Base-by-base conservation (phyloP, 2,329 filamentous ascomycete genomes). In the Fusarium ramigenum region DNA sequence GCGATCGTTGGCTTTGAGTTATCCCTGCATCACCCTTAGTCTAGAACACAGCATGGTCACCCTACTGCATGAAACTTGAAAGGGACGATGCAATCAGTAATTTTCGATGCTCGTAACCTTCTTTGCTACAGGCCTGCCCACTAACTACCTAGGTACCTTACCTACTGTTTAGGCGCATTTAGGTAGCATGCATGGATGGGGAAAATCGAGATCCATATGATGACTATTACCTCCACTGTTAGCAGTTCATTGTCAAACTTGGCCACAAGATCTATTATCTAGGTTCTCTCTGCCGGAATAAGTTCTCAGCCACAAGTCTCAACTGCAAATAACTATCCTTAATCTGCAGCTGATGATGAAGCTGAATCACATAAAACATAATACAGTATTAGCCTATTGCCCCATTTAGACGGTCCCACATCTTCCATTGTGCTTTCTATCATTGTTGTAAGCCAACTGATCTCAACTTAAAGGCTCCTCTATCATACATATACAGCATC, bases 21-120 rank as follows among this genome's bases (percentile, higher is more conserved):
- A 70, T 66, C 66, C 53, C 67, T 70, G 67, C 52, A 70, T 47
- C 52, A 65, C 40, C 60, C 58, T 53, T 28, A 59, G 66, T 60
- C 60, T 66, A 70, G 60, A 70, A 66, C 66, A 50, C 34, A 47
- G 49, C 53, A 65, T 40, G 50, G 59, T 43, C 58, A 37, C 59
- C 40, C 19, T 65, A 65, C 65, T 43, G 37, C 25, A 58, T 69
- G 66, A 59, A 53, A 52, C 60, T 53, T 34, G 53, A 36, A 44
- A 65, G 42, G 46, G 39, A 60, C 46, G 49, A 47, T 69, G 59
- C n/a, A 34, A 65, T 36, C 58, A 52, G 36, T 47, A 69, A 56
- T 62, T 23, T 28, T 49, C 64, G 37, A 63, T 63, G 56, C 42
- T 43, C 54, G 40, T 18, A 30, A 36, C 15, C 60, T 44, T 60